These are phyloP conservation scores for Flaveria sonorensis DNA, from an alignment of 129 eudicot species.

Conservation along the genomic window DNA sequence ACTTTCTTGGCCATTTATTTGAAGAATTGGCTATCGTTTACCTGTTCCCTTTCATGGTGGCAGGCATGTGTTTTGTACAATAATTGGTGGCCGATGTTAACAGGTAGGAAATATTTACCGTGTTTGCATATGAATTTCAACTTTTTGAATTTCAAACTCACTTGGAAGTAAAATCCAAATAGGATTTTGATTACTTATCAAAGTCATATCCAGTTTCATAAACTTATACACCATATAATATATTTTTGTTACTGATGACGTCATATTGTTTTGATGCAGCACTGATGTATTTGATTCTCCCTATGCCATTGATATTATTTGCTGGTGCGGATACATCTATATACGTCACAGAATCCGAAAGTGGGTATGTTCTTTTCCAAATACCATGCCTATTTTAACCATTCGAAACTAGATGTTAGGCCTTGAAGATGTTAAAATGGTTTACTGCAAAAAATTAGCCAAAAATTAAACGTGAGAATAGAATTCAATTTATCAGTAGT, in stretches of 20 bases:
- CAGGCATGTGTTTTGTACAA: slow-evolving; percentile 96
- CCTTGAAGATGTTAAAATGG: background rate
- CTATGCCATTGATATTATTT: slow-evolving; percentile 84
- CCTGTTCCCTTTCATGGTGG: slow-evolving; percentile 8
- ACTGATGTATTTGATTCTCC: slow-evolving; percentile 77
- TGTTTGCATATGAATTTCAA: background rate
- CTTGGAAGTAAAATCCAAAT: background rate
- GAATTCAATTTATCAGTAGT: background rate
- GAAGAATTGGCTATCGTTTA: slow-evolving; percentile 15
- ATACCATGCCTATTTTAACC: background rate
- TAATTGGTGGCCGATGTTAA: slow-evolving; percentile 99
- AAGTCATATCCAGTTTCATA: background rate
- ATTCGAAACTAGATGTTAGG: background rate
- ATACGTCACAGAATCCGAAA: slow-evolving; percentile 59
- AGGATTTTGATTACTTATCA: background rate
- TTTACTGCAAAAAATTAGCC: background rate
- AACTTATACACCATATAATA: background rate
- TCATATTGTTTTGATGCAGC: slow-evolving; percentile 49
- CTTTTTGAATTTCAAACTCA: background rate
- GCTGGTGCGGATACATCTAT: slow-evolving; percentile 75
- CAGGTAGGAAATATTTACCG: slow-evolving; percentile 47
- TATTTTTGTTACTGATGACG: slow-evolving; percentile 6
- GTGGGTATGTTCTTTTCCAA: slow-evolving; percentile 40
- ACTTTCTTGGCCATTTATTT: background rate
- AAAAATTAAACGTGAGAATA: background rate